Conservation (phyloP, 1,284 basidiomycete genomes). For the Mycosarcoma maydis region DNA sequence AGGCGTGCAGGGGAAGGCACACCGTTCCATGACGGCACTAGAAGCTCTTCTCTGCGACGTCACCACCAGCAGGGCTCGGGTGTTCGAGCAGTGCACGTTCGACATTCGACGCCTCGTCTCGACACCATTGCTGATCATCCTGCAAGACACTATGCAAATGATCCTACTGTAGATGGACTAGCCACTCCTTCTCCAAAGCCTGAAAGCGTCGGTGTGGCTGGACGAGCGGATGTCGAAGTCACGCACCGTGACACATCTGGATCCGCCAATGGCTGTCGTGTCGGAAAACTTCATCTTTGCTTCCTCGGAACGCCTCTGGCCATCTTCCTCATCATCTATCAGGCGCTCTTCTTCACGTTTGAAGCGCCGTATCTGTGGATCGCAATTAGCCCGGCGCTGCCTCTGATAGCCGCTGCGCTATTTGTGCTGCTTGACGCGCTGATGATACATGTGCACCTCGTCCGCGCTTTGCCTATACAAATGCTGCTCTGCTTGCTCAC, state of each 20-base stretch:
- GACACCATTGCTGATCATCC: too few species aligned
- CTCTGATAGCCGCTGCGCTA: conserved; percentile 6
- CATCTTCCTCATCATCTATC: conserved; percentile 7
- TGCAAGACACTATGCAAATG: too few species aligned
- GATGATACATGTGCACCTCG: conserved; percentile 1
- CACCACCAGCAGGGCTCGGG: conserved; percentile 12
- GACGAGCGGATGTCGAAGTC: background rate
- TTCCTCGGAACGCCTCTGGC: background rate
- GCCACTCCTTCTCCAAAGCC: too few species aligned
- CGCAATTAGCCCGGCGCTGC: conserved; percentile 12
- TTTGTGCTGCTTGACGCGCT: conserved; percentile 19
- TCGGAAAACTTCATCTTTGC: too few species aligned
- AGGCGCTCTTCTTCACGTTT: conserved; percentile 23
- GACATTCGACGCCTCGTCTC: too few species aligned
- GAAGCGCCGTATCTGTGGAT: conserved; percentile 22
- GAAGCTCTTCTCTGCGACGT: conserved; percentile 13
- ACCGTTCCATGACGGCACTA: background rate
- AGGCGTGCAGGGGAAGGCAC: background rate
- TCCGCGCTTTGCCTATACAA: background rate
- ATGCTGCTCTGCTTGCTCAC: too few species aligned
- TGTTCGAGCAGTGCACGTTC: too few species aligned
- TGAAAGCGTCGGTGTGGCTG: too few species aligned
- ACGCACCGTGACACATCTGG: background rate
- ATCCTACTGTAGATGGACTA: too few species aligned
- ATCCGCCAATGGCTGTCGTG: too few species aligned